Conservation (phyloP, 345 rosid species). For the Arabis alpina region DNA sequence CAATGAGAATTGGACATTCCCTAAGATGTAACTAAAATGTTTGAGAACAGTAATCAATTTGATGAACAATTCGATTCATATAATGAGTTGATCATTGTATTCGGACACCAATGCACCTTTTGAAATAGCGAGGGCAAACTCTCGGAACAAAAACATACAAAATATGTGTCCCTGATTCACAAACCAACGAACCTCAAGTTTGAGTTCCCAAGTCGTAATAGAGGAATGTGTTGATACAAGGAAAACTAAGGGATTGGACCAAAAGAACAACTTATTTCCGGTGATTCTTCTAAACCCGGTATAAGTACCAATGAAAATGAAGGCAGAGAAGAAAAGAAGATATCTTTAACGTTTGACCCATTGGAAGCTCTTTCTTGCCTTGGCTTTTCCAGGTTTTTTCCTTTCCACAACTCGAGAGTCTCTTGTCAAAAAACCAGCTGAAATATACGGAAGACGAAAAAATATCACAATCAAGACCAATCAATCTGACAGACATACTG, state of each 20-base stretch:
- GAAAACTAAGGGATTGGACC: slow-evolving; percentile 23
- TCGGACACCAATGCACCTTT: slow-evolving; percentile 23
- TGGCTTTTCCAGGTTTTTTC: slow-evolving; percentile 96
- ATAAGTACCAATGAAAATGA: slow-evolving; percentile 20
- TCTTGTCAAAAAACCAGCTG: slow-evolving; percentile 94
- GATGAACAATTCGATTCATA: background rate
- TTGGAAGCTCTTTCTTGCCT: slow-evolving; percentile 98
- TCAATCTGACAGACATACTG: slow-evolving; percentile 2
- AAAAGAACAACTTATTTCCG: slow-evolving; percentile 30
- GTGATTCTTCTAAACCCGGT: slow-evolving; percentile 34
- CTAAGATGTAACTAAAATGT: background rate
- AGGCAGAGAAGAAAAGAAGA: slow-evolving; percentile 17
- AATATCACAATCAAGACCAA: background rate
- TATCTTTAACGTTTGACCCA: slow-evolving; percentile 91
- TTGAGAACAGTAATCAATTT: slow-evolving; percentile 8
- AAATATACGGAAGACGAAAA: slow-evolving; percentile 7
- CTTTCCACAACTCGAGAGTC: slow-evolving; percentile 95
- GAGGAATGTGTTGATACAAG: slow-evolving; percentile 33
- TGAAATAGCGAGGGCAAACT: slow-evolving; percentile 2
- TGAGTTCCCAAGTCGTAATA: slow-evolving; percentile 19
- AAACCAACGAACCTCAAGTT: slow-evolving; percentile 21
- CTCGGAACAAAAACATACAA: slow-evolving; percentile 31
- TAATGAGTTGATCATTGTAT: slow-evolving; percentile 16
- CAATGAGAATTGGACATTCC: slow-evolving; percentile 1
- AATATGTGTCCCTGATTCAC: slow-evolving; percentile 31